Conservation (phyloP, 106 monocot species). For the Allium sativum region DNA sequence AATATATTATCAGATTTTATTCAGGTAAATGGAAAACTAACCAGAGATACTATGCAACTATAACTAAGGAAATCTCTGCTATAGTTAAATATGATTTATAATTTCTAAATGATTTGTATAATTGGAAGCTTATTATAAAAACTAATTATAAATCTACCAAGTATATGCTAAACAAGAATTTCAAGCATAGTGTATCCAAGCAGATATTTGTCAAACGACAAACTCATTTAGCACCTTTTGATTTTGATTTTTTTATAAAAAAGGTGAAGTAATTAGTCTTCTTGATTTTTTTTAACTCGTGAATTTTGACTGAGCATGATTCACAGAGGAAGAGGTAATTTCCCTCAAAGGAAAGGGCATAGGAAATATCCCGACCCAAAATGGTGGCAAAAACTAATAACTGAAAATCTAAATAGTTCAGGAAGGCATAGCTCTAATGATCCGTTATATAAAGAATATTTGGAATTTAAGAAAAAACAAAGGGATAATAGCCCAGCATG, state of each 20-base stretch:
- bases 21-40: not conserved
- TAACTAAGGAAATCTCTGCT: not conserved
- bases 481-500: too few species aligned
- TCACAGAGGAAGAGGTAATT: not conserved
- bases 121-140: not conserved
- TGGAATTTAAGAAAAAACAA: too few species aligned
- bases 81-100: slow-evolving; percentile 1
- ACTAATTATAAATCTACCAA: slow-evolving; percentile 1
- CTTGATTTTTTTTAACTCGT: not conserved
- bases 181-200: not conserved
- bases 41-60: not conserved
- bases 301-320: not conserved
- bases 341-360: not conserved
- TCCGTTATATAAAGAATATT: too few species aligned
- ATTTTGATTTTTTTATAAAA: not conserved
- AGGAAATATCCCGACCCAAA: not conserved
- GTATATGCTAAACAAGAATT: not conserved
- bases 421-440: too few species aligned
- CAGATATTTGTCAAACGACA: not conserved
- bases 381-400: too few species aligned
- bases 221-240: not conserved
- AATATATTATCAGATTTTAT: not conserved
- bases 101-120: not conserved
- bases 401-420: too few species aligned
- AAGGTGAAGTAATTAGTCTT: not conserved